A percentile compares a stretch with the other conserved stretches of the same genome.
These are phyloP conservation scores for Nemania bipapillata DNA, from an alignment of 2,329 filamentous ascomycete species.

Conservation along the genomic window DNA sequence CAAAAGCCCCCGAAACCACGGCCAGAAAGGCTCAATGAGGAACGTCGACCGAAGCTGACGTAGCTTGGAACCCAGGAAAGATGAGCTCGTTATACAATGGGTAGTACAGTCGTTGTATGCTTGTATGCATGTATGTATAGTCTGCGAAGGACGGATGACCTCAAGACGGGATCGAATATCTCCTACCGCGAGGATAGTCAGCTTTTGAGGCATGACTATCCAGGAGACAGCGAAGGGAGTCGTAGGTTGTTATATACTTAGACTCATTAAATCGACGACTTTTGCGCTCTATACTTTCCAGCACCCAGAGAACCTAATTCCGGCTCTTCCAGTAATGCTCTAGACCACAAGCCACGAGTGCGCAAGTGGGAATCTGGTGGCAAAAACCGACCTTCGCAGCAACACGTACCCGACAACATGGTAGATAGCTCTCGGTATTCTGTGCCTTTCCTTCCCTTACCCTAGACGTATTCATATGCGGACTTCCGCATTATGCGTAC, in stretches of 20 bases:
- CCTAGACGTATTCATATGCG: not conserved
- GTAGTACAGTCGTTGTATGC: not conserved
- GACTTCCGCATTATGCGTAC: not conserved
- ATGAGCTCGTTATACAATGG: not conserved
- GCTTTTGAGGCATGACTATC: not conserved
- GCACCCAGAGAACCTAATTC: not conserved
- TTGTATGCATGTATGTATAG: too few relatives aligned
- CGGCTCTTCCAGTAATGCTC: not conserved
- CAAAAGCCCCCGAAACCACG: conserved; percentile 1
- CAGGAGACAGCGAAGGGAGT: not conserved
- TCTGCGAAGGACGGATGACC: too few relatives aligned
- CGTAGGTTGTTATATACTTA: not conserved
- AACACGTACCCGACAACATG: not conserved
- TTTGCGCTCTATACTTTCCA: not conserved
- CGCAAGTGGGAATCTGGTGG: not conserved
- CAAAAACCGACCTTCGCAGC: not conserved
- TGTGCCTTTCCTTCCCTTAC: not conserved
- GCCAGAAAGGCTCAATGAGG: not conserved
- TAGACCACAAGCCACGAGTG: not conserved
- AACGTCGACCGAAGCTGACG: conserved; percentile 3
- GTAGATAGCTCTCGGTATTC: conserved; percentile 7
- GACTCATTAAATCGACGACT: not conserved
- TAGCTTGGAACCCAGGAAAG: not conserved
- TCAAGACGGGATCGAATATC: too few relatives aligned
- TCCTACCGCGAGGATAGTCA: not conserved